phyloP scores from a whole-genome alignment of 352 stramenopile species.

The Globisporangium cederbergense region DNA sequence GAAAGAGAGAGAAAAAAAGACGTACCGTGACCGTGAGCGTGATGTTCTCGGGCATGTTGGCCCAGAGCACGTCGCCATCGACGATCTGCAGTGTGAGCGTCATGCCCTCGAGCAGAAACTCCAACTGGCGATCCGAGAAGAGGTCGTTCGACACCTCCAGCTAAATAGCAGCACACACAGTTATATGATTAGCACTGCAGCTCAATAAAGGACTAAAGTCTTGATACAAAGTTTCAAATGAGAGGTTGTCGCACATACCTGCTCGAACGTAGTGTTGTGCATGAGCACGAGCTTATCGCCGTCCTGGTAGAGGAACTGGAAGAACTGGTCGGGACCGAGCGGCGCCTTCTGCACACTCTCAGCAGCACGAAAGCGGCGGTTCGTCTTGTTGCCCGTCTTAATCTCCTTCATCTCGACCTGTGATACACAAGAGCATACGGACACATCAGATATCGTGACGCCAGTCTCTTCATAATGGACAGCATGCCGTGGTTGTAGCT shows the following conservation, averaged over 20 bases:
- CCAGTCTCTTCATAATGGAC: not conserved
- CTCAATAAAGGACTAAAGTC: not conserved
- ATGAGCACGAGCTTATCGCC: conserved; percentile 80
- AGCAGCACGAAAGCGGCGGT: conserved; percentile 74
- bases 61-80: conserved; percentile 79
- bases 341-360: conserved; percentile 80
- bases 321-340: conserved; percentile 64
- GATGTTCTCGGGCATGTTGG: conserved; percentile 83
- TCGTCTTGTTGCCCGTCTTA: conserved; percentile 83
- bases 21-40: conserved; percentile 64
- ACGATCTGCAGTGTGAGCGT: conserved; percentile 82
- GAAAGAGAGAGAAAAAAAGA: not conserved
- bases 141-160: conserved; percentile 70
- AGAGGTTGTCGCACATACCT: conserved; percentile 33
- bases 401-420: conserved; percentile 85
- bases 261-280: conserved; percentile 77
- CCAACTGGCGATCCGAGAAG: conserved; percentile 69
- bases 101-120: conserved; percentile 78
- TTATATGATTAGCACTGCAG: not conserved
- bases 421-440: not conserved
- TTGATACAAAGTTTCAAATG: too few species aligned
- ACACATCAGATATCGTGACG: not conserved
- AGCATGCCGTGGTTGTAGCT: not conserved
- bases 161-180: conserved; percentile 20
- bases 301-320: conserved; percentile 83